Conservation (phyloP, 768 basidiomycete genomes). For the Sporobolomyces roseus region DNA sequence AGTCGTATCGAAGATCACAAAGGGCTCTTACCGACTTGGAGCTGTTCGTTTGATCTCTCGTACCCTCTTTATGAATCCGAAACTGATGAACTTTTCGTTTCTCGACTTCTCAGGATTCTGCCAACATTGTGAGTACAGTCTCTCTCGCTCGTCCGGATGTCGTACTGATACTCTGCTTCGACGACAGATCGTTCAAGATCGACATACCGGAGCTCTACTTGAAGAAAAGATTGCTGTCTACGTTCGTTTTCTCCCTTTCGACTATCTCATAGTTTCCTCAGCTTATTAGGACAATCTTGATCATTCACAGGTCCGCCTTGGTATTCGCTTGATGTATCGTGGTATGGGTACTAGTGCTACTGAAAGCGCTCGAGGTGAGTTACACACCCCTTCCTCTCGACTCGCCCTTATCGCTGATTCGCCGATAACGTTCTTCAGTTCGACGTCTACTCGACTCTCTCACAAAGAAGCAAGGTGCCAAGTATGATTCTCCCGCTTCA, state of each 20-base stretch:
- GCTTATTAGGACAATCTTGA: neutral
- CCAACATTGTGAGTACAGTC: constrained; percentile 62
- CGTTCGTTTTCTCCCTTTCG: constrained; percentile 50
- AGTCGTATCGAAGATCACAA: constrained; percentile 76
- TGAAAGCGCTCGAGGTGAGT: constrained; percentile 3
- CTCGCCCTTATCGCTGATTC: neutral
- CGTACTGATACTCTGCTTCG: too few relatives aligned
- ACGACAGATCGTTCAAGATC: constrained; percentile 75
- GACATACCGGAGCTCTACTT: constrained; percentile 81
- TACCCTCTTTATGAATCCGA: neutral
- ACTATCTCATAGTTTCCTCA: too few relatives aligned
- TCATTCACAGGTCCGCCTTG: constrained; percentile 58
- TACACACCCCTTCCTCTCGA: too few relatives aligned
- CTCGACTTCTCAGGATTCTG: constrained; percentile 70
- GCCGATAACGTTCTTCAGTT: constrained; percentile 51
- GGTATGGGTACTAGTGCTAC: constrained; percentile 62
- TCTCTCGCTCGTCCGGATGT: neutral
- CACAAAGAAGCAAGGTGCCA: constrained; percentile 87
- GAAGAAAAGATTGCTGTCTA: constrained; percentile 99
- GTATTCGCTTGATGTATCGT: constrained; percentile 87
- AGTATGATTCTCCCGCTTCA: constrained; percentile 83
- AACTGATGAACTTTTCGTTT: neutral
- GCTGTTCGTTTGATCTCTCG: constrained; percentile 59
- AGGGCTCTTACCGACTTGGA: constrained; percentile 81
- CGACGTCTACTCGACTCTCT: constrained; percentile 79